Conservation (phyloP, 345 rosid species). For the Gossypioides kirkii region DNA sequence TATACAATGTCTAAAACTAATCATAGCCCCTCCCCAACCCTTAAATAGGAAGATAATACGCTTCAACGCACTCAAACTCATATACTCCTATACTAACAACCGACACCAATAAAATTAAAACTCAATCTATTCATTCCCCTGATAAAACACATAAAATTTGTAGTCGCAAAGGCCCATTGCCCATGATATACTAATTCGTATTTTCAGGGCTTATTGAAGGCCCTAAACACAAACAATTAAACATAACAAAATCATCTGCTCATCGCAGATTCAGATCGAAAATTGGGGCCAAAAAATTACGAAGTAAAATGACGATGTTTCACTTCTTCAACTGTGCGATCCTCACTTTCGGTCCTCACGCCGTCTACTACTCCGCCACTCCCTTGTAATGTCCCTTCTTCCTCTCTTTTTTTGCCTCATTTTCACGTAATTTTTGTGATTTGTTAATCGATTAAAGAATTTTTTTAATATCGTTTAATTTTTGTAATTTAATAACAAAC, state of each 20-base stretch:
- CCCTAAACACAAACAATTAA: no score
- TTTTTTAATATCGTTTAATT: not conserved
- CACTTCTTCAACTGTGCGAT: conserved; percentile 99
- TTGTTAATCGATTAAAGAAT: conserved; percentile 6
- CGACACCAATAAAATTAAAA: no score
- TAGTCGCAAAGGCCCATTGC: no score
- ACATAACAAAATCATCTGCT: not conserved
- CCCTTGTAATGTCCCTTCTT: conserved; percentile 42
- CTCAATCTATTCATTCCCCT: no score
- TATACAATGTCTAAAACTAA: no score
- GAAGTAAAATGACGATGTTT: conserved; percentile 63
- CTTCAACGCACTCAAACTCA: no score
- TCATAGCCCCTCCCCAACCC: no score
- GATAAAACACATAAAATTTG: no score
- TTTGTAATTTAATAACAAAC: not conserved
- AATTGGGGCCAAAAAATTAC: not conserved
- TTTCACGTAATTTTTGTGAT: not conserved
- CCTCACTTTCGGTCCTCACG: conserved; percentile 97
- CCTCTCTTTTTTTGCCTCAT: not conserved
- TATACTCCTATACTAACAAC: no score
- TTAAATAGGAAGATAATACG: no score
- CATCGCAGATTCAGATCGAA: not conserved
- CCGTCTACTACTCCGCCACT: conserved; percentile 97
- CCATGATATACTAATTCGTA: no score
- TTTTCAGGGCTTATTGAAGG: not conserved